Base-by-base conservation (phyloP, 192 early-diverging fungal species). In the Umbelopsis sp. region DNA sequence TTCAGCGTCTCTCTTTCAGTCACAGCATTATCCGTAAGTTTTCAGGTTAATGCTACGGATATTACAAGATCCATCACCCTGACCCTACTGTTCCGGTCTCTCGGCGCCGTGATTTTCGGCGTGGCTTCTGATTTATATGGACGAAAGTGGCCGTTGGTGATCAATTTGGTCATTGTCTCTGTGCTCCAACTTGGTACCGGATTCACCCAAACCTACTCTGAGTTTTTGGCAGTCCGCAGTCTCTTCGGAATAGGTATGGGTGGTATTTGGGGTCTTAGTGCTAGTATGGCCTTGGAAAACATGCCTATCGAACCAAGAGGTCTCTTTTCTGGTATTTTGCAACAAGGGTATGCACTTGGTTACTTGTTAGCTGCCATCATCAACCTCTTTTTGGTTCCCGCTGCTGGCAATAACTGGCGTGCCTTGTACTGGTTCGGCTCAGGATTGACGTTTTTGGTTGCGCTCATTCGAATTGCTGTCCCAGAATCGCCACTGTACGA, bases 291-390 rank as follows among this genome's bases (percentile, higher is more conserved):
- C 1, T 84, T 93, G 86, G 92, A 93, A 79, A 74, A 80, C 44
- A 68, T 93, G 16, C 92, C 91, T 0, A 68, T 83, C 16, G 87
- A 91, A 76, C 77, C 84, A 69, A 81, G 91, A 44, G 92, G 92
- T 49, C 73, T 93, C 22, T 92, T 93, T 32, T 88, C 90, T 8
- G 92, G 92, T 31, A 90, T 93, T 31, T 81, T 92, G 43, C 92
- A 93, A 56, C 80, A 91, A 79, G 90, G 88, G 1, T 91, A 91
- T 71, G 85, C 92, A 10, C 71, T 82, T 20, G 92, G 92, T 8
- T 89, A 88, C 71, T 77, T 93, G 1, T 52, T 93, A 0, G 90
- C 92, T 4, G 77, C 88, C 1, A 69, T 88, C 56, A 65, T 91
- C 22, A 88, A 89, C 72, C 87, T 86, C 62, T 74, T 73, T 2